Evolutionary conservation across 1,139 yeast species (phyloP).

Genomic region (Debaryomycetaceae sp.): DNA sequence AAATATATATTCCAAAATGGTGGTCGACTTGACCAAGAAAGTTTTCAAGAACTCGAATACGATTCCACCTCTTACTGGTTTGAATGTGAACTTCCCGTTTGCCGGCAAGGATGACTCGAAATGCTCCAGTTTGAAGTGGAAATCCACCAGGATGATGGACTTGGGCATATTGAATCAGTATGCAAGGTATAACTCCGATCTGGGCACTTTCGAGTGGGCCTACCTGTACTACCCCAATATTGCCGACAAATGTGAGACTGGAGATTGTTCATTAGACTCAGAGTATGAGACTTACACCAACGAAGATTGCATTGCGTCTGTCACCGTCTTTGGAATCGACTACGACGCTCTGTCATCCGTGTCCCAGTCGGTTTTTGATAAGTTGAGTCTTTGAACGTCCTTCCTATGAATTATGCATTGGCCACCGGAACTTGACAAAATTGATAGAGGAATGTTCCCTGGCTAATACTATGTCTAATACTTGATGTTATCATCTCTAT

Average conservation of each 20-base stretch:
- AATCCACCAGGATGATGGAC: conserved; percentile 37
- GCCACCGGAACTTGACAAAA: not conserved
- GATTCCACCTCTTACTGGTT: conserved; percentile 39
- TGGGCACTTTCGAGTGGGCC: conserved; percentile 18
- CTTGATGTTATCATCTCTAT: not conserved
- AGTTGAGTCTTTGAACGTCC: not conserved
- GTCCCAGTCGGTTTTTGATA: not conserved
- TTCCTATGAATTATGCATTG: not conserved
- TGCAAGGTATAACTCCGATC: conserved; percentile 28
- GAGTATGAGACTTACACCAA: conserved; percentile 23
- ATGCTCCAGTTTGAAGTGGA: conserved; percentile 33
- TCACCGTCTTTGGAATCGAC: conserved; percentile 38
- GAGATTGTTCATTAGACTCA: conserved; percentile 35
- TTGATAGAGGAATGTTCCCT: not conserved
- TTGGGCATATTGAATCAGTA: conserved; percentile 23
- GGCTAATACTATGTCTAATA: not conserved
- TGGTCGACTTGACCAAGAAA: conserved; percentile 29
- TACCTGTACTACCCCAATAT: conserved; percentile 2
- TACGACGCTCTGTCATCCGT: conserved; percentile 26
- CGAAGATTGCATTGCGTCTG: conserved; percentile 27
- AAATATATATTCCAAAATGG: conserved; percentile 32
- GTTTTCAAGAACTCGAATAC: conserved; percentile 29
- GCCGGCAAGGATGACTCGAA: conserved; percentile 33
- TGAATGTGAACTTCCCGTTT: conserved; percentile 40
- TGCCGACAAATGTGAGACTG: conserved; percentile 25